These are phyloP conservation scores for Yamadazyma jaroonii DNA, from an alignment of 1,139 yeast species.

Conservation along the genomic window DNA sequence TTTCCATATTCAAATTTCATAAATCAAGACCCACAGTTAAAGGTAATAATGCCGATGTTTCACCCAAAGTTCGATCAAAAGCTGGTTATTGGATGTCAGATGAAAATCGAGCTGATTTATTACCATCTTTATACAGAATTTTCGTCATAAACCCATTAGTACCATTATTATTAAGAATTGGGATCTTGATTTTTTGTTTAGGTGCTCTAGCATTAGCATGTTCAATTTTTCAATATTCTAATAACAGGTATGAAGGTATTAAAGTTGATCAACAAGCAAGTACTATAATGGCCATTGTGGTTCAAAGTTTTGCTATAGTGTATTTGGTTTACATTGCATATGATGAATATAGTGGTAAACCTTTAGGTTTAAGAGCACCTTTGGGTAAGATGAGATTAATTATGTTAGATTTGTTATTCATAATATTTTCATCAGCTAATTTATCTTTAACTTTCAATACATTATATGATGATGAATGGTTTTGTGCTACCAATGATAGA, in stretches of 20 bases:
- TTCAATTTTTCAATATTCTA: conserved; percentile 55
- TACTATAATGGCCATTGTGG: conserved; percentile 87
- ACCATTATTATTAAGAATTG: conserved; percentile 71
- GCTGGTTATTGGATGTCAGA: conserved; percentile 70
- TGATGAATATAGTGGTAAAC: conserved; percentile 91
- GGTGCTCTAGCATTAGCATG: conserved; percentile 68
- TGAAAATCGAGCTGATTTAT: conserved; percentile 62
- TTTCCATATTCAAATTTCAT: not conserved
- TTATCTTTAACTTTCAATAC: conserved; percentile 83
- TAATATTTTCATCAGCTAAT: conserved; percentile 92
- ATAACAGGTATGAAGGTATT: conserved; percentile 30
- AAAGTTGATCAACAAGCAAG: conserved; percentile 77
- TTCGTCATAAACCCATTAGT: conserved; percentile 75
- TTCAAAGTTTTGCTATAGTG: conserved; percentile 73
- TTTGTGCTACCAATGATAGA: conserved; percentile 43
- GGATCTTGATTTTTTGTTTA: conserved; percentile 60
- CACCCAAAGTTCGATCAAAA: conserved; percentile 44
- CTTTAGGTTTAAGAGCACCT: conserved; percentile 84
- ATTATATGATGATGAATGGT: conserved; percentile 79
- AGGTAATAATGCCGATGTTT: conserved; percentile 16
- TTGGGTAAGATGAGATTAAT: conserved; percentile 74
- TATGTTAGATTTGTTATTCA: conserved; percentile 78
- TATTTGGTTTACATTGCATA: conserved; percentile 80
- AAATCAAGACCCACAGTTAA: not conserved
- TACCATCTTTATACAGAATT: conserved; percentile 57